A percentile compares a stretch with the other conserved stretches of the same genome.
These are phyloP conservation scores for Psophocarpus tetragonolobus DNA, from an alignment of 306 rosid species.

Conservation along the genomic window DNA sequence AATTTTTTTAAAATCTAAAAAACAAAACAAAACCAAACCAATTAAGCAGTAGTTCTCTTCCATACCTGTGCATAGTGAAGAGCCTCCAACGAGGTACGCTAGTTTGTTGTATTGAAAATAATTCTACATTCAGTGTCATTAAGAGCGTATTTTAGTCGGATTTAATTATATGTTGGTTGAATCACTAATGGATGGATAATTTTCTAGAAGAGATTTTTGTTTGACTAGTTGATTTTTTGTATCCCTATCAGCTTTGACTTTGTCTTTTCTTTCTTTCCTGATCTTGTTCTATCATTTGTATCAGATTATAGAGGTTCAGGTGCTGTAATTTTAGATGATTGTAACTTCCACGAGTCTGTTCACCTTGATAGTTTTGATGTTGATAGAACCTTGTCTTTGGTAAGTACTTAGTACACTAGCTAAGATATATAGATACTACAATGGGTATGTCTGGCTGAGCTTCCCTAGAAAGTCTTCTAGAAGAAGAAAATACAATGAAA, in stretches of 20 bases:
- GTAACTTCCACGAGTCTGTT: conserved; percentile 96
- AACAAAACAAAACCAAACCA: too few species aligned
- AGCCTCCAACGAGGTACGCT: too few species aligned
- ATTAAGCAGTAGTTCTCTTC: too few species aligned
- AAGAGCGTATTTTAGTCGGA: conserved; percentile 2
- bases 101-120: conserved; percentile 17
- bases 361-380: conserved; percentile 77
- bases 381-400: conserved; percentile 83
- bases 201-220: conserved; percentile 23
- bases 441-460: too few species aligned
- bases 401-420: conserved; percentile 42
- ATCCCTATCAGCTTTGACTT: conserved; percentile 7
- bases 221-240: neutral
- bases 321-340: conserved; percentile 81
- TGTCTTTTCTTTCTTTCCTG: conserved; percentile 18
- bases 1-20: too few species aligned
- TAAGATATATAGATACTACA: neutral
- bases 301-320: conserved; percentile 83
- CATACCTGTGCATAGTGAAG: too few species aligned
- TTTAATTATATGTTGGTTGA: neutral
- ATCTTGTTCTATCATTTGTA: conserved; percentile 32
- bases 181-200: conserved; percentile 2
- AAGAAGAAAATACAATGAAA: too few species aligned
- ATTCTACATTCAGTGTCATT: neutral
- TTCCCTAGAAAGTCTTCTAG: too few species aligned